Percentiles rank a stretch among this genome's conserved stretches.
Conservation (phyloP, 805 yeast species). For the Monosporozyma aquatica region DNA sequence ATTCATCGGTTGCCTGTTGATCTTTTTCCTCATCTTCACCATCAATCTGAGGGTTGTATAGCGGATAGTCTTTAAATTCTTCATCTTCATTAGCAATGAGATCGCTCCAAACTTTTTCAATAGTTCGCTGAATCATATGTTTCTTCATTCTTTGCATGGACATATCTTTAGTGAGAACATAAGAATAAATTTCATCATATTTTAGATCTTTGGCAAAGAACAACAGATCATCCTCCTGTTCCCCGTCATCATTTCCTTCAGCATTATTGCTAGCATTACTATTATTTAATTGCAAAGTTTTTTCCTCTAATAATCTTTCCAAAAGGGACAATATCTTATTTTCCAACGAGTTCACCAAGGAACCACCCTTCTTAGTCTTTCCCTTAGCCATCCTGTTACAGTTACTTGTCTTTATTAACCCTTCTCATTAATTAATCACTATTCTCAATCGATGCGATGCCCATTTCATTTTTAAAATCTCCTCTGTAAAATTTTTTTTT, state of each 20-base stretch:
- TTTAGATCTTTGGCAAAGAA: slow-evolving; percentile 56
- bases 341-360: slow-evolving; percentile 36
- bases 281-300: slow-evolving; percentile 30
- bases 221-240: slow-evolving; percentile 27
- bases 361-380: slow-evolving; percentile 17
- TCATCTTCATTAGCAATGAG: slow-evolving; percentile 53
- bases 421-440: too few relatives aligned
- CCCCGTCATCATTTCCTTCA: slow-evolving; percentile 9
- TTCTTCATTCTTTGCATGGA: slow-evolving; percentile 63
- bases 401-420: neutral
- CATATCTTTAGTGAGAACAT: slow-evolving; percentile 55
- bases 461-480: too few relatives aligned
- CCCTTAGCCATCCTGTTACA: slow-evolving; percentile 27
- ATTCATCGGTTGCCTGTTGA: slow-evolving; percentile 25
- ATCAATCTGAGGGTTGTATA: slow-evolving; percentile 17
- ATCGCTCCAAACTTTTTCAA: slow-evolving; percentile 48
- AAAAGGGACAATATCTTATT: slow-evolving; percentile 48
- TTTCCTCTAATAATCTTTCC: slow-evolving; percentile 50
- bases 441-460: slow-evolving; percentile 2
- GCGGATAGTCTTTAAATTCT: slow-evolving; percentile 34
- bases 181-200: slow-evolving; percentile 43
- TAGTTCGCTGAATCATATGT: slow-evolving; percentile 49
- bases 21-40: slow-evolving; percentile 27
- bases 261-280: slow-evolving; percentile 20
- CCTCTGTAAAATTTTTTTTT: too few relatives aligned